phyloP scores from a whole-genome alignment of 2,329 filamentous ascomycete species.

The Shiraia bambusicola region DNA sequence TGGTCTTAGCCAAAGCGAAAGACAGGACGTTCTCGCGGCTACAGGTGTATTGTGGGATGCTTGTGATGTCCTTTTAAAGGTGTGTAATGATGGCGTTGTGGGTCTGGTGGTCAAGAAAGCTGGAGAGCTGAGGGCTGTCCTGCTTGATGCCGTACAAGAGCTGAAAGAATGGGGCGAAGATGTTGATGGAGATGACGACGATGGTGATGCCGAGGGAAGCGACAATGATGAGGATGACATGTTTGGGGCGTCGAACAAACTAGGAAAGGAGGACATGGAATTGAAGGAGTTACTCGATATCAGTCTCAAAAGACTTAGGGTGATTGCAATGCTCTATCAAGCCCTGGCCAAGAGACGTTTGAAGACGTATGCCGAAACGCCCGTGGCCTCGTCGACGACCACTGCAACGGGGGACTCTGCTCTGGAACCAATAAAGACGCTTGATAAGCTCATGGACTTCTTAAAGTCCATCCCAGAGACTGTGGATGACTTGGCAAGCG shows the following conservation, averaged over 20 bases:
- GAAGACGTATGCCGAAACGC: conserved; percentile 49
- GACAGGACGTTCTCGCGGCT: conserved; percentile 55
- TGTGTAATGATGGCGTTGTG: conserved; percentile 67
- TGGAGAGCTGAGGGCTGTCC: conserved; percentile 70
- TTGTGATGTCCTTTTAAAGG: conserved; percentile 70
- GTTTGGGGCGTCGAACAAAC: conserved; percentile 62
- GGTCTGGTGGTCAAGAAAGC: conserved; percentile 71
- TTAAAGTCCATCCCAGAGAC: conserved; percentile 64
- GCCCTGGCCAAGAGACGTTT: conserved; percentile 70
- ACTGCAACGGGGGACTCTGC: conserved; percentile 3
- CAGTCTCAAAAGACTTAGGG: conserved; percentile 64
- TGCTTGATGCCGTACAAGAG: conserved; percentile 83
- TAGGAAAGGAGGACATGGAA: conserved; percentile 62
- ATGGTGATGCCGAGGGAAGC: conserved; percentile 43
- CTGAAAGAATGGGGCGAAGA: conserved; percentile 85
- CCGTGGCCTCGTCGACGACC: conserved; percentile 29
- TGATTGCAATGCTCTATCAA: conserved; percentile 68
- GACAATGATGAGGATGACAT: conserved; percentile 64
- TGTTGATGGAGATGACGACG: conserved; percentile 58
- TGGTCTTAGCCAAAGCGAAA: conserved; percentile 26
- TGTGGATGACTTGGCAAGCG: conserved; percentile 69
- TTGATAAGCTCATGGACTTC: conserved; percentile 59
- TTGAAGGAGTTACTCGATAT: conserved; percentile 67
- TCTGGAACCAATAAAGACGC: conserved; percentile 23
- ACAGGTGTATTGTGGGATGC: conserved; percentile 82